phyloP scores from a whole-genome alignment of 768 basidiomycete genomes.

The Collybiopsis luxurians region DNA sequence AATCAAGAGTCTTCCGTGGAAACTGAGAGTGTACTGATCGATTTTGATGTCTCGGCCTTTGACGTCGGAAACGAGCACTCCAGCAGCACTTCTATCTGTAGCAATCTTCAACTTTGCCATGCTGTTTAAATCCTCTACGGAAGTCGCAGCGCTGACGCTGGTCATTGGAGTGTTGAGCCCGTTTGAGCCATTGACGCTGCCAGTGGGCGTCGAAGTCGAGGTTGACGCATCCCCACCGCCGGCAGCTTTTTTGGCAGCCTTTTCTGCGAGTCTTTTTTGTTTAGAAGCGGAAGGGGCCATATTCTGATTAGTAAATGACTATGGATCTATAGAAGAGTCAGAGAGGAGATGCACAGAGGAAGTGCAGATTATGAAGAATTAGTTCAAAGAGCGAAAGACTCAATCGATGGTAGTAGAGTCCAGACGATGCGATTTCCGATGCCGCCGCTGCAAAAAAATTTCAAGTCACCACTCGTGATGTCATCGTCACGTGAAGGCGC shows the following conservation, averaged over 20 bases:
- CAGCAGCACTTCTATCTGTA: slow-evolving; percentile 89
- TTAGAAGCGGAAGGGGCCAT: slow-evolving; percentile 84
- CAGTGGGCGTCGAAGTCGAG: slow-evolving; percentile 57
- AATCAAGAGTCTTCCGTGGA: slow-evolving; percentile 88
- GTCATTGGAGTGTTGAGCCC: slow-evolving; percentile 76
- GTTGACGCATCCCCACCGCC: slow-evolving; percentile 44
- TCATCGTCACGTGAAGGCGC: too few species aligned
- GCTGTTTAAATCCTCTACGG: slow-evolving; percentile 72
- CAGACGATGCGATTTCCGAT: too few species aligned
- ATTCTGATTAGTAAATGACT: slow-evolving; percentile 11
- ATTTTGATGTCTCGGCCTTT: slow-evolving; percentile 98
- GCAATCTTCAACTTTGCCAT: slow-evolving; percentile 92
- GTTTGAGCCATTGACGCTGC: slow-evolving; percentile 61
- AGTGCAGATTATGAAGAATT: too few species aligned
- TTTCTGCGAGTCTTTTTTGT: slow-evolving; percentile 94
- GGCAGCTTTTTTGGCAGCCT: slow-evolving; percentile 79
- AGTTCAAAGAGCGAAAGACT: background rate
- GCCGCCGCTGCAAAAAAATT: background rate
- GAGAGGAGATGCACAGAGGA: too few species aligned
- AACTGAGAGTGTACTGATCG: slow-evolving; percentile 91
- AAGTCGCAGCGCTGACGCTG: slow-evolving; percentile 73
- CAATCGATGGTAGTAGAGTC: too few species aligned
- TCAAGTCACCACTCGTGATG: background rate
- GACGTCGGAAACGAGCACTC: slow-evolving; percentile 88
- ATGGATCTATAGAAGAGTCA: background rate